These are phyloP conservation scores for Tulasnella sp. DNA, from an alignment of 768 basidiomycete species.

Conservation along the genomic window DNA sequence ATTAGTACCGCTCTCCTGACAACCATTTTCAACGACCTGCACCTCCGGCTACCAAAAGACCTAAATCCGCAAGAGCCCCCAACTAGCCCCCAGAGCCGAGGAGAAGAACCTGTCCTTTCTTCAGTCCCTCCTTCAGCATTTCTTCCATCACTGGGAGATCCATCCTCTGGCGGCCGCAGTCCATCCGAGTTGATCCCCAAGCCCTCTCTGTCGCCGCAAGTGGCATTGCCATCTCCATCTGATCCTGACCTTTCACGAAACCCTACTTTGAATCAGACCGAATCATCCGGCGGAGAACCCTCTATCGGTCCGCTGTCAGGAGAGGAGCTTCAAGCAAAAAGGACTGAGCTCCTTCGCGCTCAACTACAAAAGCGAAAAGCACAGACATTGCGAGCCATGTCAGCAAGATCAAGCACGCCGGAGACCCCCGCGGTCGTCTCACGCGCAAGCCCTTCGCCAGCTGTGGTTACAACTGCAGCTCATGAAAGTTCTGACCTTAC, in stretches of 20 bases:
- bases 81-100: not conserved
- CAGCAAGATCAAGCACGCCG: too few species aligned
- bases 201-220: not conserved
- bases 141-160: not conserved
- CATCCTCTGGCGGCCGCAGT: not conserved
- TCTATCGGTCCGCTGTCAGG: not conserved
- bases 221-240: not conserved
- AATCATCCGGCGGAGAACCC: not conserved
- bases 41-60: not conserved
- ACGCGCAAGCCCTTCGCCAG: too few species aligned
- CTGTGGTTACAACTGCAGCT: too few species aligned
- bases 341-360: not conserved
- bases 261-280: not conserved
- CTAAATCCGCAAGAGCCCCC: not conserved
- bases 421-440: too few species aligned
- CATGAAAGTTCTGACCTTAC: too few species aligned
- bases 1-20: not conserved
- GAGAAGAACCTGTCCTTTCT: not conserved
- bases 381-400: too few species aligned
- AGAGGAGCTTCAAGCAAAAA: not conserved
- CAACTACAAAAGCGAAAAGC: not conserved
- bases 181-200: not conserved
- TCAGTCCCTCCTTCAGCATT: not conserved
- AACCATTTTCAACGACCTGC: not conserved
- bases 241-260: not conserved